A percentile compares a stretch with the other conserved stretches of the same genome.
Conservation (phyloP, 2,329 filamentous ascomycete species). For the Monosporascus cannonballus region DNA sequence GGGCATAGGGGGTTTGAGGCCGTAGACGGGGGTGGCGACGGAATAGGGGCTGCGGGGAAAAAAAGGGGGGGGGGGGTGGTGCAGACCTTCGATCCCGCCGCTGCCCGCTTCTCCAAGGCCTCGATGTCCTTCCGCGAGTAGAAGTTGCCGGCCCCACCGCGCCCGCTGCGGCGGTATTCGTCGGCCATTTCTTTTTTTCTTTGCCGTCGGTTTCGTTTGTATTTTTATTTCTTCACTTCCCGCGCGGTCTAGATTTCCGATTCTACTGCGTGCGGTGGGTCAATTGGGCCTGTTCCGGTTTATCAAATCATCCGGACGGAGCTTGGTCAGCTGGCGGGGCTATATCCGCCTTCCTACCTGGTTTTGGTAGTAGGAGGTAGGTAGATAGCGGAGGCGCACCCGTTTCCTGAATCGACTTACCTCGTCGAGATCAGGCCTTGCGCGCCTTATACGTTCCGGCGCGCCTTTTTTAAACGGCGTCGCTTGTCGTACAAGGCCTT, state of each 20-base stretch:
- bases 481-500: too few species aligned
- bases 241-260: background rate
- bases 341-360: too few species aligned
- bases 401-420: too few species aligned
- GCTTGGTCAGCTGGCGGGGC: too few species aligned
- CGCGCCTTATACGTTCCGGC: too few species aligned
- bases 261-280: conserved; percentile 4
- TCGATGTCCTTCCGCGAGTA: conserved; percentile 46
- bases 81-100: conserved; percentile 16
- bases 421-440: too few species aligned
- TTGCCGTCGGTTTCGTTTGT: background rate
- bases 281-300: background rate
- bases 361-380: too few species aligned
- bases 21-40: too few species aligned
- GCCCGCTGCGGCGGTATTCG: conserved; percentile 46
- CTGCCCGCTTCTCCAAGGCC: conserved; percentile 29
- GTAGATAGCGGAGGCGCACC: too few species aligned
- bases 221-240: background rate
- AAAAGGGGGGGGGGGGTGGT: too few species aligned
- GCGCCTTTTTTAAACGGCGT: too few species aligned
- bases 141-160: conserved; percentile 61
- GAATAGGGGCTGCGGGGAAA: background rate
- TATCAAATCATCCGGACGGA: too few species aligned
- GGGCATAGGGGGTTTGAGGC: background rate
- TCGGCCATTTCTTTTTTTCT: conserved; percentile 26